Evolutionary conservation across 768 basidiomycete genomes (phyloP), one percentile per base, ranked within the genome.

Genomic region (Termitomyces sp.): DNA sequence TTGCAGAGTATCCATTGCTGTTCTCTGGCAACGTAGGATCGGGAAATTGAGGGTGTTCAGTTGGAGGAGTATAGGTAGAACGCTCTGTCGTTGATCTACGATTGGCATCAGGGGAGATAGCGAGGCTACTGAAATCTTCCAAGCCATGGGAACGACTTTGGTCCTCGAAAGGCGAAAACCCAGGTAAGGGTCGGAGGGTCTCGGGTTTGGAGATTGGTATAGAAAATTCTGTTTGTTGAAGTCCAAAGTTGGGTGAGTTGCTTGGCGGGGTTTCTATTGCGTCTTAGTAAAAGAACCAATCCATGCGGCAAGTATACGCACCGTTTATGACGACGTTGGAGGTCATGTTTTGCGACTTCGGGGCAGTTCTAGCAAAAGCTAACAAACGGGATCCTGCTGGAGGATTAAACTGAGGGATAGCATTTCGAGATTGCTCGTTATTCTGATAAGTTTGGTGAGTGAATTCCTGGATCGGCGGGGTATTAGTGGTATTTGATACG

Each of bases 141-240:
- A 64, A 61, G 33, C 47, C 48, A 54, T 61, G 63, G 6, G 58
- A 66, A 33, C 73, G 73, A 30, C 54, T 63, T 49, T 68, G 71
- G n/a, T 83, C 83, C 38, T 86, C 83, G 61, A 86, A 86, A 0
- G 83, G 83, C 13, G 79, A 81, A 63, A 86, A 85, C 18, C 75
- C 75, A 28, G 73, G 65, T 38, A 62, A 58, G 43, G 69, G 60
- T 26, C 69, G 73, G 4, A 64, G 56, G 33, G 58, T 56, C 33
- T 77, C 76, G 28, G 65, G 14, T 62, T 69, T 71, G n/a, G 60
- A 50, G 6, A 56, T 59, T 40, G 67, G 65, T 36, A 64, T 54
- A 4, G 64, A 22, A 38, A 63, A 47, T 32, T 72, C 69, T 33
- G 62, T 53, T 51, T 61, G 58, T 38, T 61, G 53, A 28, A 30